phyloP scores from a whole-genome alignment of 352 stramenopile genomes.

The Globisporangium canariense region DNA sequence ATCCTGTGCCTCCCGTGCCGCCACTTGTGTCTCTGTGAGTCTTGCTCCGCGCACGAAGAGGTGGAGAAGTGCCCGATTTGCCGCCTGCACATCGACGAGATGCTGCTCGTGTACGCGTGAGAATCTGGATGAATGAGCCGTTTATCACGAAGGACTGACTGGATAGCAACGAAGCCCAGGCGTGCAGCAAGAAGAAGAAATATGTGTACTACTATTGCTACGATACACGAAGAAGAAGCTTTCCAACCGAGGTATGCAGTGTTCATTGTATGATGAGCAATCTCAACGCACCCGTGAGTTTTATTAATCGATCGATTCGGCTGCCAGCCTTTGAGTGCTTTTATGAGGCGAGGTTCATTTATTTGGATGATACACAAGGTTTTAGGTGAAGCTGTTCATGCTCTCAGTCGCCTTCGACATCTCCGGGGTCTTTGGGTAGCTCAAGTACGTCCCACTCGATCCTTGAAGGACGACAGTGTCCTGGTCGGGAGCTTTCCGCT shows the following conservation, averaged over 20 bases:
- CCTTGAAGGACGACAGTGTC: background rate
- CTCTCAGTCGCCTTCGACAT: background rate
- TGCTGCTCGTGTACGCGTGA: conserved; percentile 82
- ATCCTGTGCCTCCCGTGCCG: conserved; percentile 82
- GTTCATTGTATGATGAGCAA: background rate
- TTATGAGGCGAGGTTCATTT: background rate
- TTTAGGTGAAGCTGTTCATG: background rate
- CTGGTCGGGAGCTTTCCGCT: background rate
- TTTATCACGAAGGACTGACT: background rate
- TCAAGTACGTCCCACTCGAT: background rate
- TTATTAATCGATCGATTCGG: background rate
- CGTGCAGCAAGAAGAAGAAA: background rate
- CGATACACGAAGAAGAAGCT: conserved; percentile 5
- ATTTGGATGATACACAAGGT: background rate
- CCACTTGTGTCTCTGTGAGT: conserved; percentile 77
- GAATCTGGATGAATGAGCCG: background rate
- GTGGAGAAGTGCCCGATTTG: conserved; percentile 83
- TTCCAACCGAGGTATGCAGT: background rate
- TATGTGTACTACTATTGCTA: conserved; percentile 4
- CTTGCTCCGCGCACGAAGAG: conserved; percentile 66
- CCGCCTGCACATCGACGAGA: conserved; percentile 77
- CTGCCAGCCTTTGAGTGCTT: background rate
- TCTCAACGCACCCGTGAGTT: background rate
- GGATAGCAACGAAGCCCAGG: background rate
- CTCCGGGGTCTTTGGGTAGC: conserved; percentile 7